Conservation (phyloP, 305 asterid species). For the Fraxinus xanthoxyloides region DNA sequence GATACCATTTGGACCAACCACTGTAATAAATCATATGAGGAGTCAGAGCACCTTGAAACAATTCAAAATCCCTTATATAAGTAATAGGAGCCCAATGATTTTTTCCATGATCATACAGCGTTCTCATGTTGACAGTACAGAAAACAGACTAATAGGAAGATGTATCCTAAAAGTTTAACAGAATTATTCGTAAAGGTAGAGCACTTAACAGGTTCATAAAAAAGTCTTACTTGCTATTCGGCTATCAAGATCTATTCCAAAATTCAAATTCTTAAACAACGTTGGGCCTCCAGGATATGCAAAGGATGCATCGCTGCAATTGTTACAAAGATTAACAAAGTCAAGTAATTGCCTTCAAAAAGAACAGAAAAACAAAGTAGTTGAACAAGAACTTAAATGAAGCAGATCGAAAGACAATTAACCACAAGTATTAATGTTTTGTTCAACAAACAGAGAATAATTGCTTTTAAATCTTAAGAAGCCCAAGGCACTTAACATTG, state of each 20-base stretch:
- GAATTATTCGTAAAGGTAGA: slow-evolving; percentile 4
- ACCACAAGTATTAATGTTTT: slow-evolving; percentile 5
- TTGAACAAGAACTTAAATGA: slow-evolving; percentile 2
- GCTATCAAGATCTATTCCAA: slow-evolving; percentile 97
- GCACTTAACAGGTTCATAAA: slow-evolving; percentile 23
- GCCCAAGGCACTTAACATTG: slow-evolving; percentile 13
- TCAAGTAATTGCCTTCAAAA: not conserved
- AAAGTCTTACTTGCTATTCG: slow-evolving; percentile 83
- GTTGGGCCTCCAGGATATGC: slow-evolving; percentile 95
- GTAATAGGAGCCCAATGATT: slow-evolving; percentile 13
- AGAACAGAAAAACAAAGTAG: not conserved
- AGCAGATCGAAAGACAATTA: not conserved
- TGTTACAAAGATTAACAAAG: slow-evolving; percentile 26
- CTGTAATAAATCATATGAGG: slow-evolving; percentile 44
- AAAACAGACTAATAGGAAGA: slow-evolving; percentile 6
- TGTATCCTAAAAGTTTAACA: slow-evolving; percentile 8
- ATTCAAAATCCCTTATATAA: not conserved
- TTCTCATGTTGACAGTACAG: slow-evolving; percentile 11
- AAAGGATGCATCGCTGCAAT: slow-evolving; percentile 96
- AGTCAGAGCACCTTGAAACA: slow-evolving; percentile 2
- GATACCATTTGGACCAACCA: slow-evolving; percentile 99
- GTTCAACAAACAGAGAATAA: slow-evolving; percentile 17
- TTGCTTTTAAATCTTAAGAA: not conserved
- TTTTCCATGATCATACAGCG: slow-evolving; percentile 12
- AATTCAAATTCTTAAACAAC: slow-evolving; percentile 83